Evolutionary conservation across 2,329 filamentous ascomycete genomes (phyloP).

Genomic region (Lachnellula occidentalis): DNA sequence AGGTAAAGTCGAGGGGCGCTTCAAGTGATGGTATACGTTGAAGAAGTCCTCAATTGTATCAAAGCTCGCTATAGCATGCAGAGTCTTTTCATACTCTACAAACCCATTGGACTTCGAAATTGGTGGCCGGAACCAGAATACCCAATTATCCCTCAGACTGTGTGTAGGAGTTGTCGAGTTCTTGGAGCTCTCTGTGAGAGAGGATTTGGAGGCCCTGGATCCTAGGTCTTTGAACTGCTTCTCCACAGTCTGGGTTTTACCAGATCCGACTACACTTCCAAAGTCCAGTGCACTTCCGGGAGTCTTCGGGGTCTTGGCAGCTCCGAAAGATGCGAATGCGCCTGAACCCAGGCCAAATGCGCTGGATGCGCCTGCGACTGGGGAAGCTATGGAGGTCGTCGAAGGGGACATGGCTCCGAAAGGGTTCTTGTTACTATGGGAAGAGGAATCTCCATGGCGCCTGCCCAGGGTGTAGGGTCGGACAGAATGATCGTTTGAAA

Average conservation of each 20-base stretch:
- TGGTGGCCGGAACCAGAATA: slow-evolving; percentile 95
- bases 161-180: slow-evolving; percentile 41
- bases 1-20: slow-evolving; percentile 79
- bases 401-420: slow-evolving; percentile 72
- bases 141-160: slow-evolving; percentile 79
- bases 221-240: slow-evolving; percentile 52
- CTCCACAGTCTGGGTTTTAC: slow-evolving; percentile 53
- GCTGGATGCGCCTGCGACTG: slow-evolving; percentile 71
- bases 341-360: slow-evolving; percentile 93
- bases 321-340: slow-evolving; percentile 92
- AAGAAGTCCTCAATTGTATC: slow-evolving; percentile 86
- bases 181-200: slow-evolving; percentile 8
- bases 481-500: slow-evolving; percentile 44
- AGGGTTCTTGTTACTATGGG: slow-evolving; percentile 69
- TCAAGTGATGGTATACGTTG: slow-evolving; percentile 81
- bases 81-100: slow-evolving; percentile 93
- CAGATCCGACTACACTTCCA: slow-evolving; percentile 48
- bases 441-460: slow-evolving; percentile 69
- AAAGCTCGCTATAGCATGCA: slow-evolving; percentile 78
- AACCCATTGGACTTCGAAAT: slow-evolving; percentile 88
- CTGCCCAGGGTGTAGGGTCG: slow-evolving; percentile 63
- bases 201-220: slow-evolving; percentile 23
- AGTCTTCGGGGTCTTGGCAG: slow-evolving; percentile 82
- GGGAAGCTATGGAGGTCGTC: slow-evolving; percentile 64
- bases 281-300: slow-evolving; percentile 76